A percentile compares a stretch with the other conserved stretches of the same genome.
phyloP scores from a whole-genome alignment of 768 basidiomycete species.

The Clitopilus passeckerianus region DNA sequence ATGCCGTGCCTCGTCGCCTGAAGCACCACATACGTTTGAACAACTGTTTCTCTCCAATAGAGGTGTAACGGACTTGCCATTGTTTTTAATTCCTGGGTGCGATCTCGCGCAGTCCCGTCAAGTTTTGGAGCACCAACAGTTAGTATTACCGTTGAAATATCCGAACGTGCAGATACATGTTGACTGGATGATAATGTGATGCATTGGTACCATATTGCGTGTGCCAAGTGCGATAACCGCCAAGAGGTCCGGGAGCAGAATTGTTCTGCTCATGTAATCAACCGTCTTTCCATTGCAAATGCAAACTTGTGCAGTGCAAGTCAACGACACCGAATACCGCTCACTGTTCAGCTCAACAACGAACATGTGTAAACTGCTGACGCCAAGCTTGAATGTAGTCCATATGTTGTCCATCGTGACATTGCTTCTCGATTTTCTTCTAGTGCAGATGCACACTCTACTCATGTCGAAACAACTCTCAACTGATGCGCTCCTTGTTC shows the following conservation, averaged over 20 bases:
- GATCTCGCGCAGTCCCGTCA: too few relatives aligned
- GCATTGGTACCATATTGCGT: too few relatives aligned
- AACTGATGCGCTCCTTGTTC: not conserved
- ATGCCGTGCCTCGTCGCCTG: not conserved
- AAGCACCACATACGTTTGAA: too few relatives aligned
- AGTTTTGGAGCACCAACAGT: too few relatives aligned
- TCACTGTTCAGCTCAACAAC: not conserved
- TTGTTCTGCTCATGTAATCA: not conserved
- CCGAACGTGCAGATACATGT: not conserved
- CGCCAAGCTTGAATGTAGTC: not conserved
- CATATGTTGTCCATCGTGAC: not conserved
- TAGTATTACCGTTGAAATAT: not conserved
- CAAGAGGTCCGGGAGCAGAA: not conserved
- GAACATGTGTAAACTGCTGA: not conserved
- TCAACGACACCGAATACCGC: not conserved
- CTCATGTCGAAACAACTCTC: not conserved
- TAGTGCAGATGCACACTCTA: not conserved
- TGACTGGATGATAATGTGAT: too few relatives aligned
- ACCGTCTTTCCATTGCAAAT: too few relatives aligned
- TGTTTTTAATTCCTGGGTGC: too few relatives aligned
- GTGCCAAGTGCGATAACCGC: not conserved
- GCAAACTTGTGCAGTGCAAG: too few relatives aligned
- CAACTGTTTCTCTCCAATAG: too few relatives aligned
- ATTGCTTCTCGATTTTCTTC: not conserved
- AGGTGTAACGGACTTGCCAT: too few relatives aligned